Conservation (phyloP, 257 asterid species). For the Avicennia marina region DNA sequence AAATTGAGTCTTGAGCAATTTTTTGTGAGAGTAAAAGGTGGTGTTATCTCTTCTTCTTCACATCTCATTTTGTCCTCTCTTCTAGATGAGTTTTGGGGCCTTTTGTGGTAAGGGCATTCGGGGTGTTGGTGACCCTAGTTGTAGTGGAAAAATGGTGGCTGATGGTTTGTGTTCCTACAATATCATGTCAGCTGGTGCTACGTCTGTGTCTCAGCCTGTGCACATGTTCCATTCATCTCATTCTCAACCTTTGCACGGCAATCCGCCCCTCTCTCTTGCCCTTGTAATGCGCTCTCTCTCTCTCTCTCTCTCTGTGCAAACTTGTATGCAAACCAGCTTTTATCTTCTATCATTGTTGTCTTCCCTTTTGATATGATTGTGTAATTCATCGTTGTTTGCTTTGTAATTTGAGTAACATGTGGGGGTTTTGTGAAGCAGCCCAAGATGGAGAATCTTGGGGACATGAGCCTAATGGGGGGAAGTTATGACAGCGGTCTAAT, state of each 20-base stretch:
- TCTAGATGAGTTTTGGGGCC: constrained; percentile 56
- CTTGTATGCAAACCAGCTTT: not conserved
- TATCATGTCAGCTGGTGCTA: constrained; percentile 30
- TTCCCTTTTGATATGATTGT: constrained; percentile 11
- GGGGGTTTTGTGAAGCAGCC: constrained; percentile 43
- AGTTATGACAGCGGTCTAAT: constrained; percentile 29
- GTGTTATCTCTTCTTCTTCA: constrained; percentile 12
- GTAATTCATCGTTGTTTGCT: not conserved
- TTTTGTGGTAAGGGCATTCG: constrained; percentile 26
- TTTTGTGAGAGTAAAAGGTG: constrained; percentile 6
- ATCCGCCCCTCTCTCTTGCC: constrained; percentile 46
- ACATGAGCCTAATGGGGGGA: constrained; percentile 42
- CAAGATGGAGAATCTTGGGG: constrained; percentile 70
- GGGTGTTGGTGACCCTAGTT: constrained; percentile 22
- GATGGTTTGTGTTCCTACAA: constrained; percentile 34
- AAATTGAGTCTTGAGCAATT: constrained; percentile 8
- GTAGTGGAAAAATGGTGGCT: constrained; percentile 45
- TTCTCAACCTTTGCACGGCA: constrained; percentile 37
- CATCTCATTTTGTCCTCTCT: not conserved
- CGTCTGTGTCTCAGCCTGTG: constrained; percentile 23
- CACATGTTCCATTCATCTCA: constrained; percentile 24
- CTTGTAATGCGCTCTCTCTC: constrained; percentile 37
- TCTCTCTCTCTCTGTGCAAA: not conserved
- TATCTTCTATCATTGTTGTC: not conserved
- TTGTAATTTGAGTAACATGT: constrained; percentile 1